Conservation (phyloP, 768 basidiomycete genomes). For the Stropharia rugosoannulata region DNA sequence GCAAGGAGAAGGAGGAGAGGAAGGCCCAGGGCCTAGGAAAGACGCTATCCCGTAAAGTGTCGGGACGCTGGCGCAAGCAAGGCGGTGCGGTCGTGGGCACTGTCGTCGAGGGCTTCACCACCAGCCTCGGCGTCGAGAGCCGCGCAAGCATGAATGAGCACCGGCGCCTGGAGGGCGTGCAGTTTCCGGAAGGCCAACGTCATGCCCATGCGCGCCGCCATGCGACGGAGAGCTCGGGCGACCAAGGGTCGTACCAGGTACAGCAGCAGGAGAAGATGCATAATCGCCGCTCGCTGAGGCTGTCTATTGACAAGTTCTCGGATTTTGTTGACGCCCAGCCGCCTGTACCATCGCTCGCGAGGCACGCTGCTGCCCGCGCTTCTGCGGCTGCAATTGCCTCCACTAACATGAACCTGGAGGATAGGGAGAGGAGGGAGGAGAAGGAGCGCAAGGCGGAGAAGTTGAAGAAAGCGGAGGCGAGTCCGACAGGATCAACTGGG, state of each 20-base stretch:
- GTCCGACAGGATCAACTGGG: background rate
- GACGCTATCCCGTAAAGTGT: conserved; percentile 34
- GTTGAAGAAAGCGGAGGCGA: conserved; percentile 2
- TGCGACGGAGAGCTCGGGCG: no score
- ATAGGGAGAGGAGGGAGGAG: background rate
- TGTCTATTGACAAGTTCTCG: conserved; percentile 32
- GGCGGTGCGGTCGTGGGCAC: conserved; percentile 8
- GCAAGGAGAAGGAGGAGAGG: conserved; percentile 1
- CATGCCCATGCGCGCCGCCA: no score
- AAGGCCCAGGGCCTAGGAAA: conserved; percentile 16
- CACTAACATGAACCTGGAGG: no score
- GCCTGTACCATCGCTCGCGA: background rate
- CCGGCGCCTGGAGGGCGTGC: conserved; percentile 13
- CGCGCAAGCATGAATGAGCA: conserved; percentile 36
- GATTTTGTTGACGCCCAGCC: background rate
- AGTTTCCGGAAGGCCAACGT: background rate
- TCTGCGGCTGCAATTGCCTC: background rate
- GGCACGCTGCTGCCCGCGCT: background rate
- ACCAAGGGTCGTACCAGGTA: conserved; percentile 7
- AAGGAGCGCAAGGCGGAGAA: background rate
- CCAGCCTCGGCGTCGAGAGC: background rate
- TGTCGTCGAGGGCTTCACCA: conserved; percentile 12
- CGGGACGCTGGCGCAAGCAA: conserved; percentile 28
- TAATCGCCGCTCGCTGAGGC: conserved; percentile 24
- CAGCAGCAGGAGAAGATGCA: conserved; percentile 12